Evolutionary conservation across 208 protist genomes (phyloP).

Genomic region (Acanthamoeba royreba): DNA sequence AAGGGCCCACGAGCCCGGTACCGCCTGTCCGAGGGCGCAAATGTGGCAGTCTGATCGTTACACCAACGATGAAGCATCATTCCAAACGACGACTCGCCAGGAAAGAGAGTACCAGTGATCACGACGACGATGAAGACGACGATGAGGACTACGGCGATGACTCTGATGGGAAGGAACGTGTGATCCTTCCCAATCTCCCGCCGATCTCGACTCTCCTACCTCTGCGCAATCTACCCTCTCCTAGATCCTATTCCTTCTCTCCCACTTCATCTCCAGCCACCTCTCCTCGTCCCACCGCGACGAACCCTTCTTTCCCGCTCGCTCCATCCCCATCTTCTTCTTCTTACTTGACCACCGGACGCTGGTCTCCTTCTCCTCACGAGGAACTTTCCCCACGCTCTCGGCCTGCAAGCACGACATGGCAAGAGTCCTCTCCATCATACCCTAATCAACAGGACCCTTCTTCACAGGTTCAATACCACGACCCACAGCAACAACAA

Average conservation of each 20-base stretch:
- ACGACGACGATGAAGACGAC: not conserved
- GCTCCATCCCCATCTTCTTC: not conserved
- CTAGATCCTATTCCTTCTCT: not conserved
- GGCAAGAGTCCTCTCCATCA: too few relatives aligned
- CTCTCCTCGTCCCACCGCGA: not conserved
- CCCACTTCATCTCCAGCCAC: not conserved
- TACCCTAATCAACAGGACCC: too few relatives aligned
- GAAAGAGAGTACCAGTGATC: not conserved
- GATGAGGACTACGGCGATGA: not conserved
- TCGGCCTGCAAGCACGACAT: too few relatives aligned
- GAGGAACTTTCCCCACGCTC: too few relatives aligned
- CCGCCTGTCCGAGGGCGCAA: not conserved
- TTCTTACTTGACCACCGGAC: not conserved
- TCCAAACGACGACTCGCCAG: not conserved
- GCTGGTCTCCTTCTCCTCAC: too few relatives aligned
- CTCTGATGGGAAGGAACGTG: not conserved
- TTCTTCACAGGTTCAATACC: too few relatives aligned
- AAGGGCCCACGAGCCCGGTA: not conserved
- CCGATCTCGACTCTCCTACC: not conserved
- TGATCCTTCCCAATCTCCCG: not conserved
- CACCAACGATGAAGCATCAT: not conserved
- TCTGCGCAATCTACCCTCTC: not conserved
- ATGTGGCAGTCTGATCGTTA: not conserved
- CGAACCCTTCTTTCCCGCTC: not conserved
- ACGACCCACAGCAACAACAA: too few relatives aligned